phyloP scores from a whole-genome alignment of 805 yeast species.

The Saccharomycopsis synnaedendra region DNA sequence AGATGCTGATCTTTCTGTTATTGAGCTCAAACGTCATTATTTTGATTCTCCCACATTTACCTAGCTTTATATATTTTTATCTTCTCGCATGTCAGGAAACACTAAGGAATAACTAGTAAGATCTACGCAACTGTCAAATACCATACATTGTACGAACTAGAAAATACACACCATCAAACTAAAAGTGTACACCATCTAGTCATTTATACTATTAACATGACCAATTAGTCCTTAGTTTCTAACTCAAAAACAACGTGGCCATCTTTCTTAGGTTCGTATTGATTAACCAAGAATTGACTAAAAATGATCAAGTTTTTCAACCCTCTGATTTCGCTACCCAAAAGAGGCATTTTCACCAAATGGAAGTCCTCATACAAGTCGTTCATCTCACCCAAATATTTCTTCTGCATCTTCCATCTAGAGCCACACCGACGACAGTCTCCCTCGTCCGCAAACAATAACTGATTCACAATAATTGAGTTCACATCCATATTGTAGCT shows the following conservation, averaged over 20 bases:
- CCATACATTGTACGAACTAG: too few relatives aligned
- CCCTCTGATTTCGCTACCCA: conserved; percentile 94
- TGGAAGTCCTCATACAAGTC: conserved; percentile 97
- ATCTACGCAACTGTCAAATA: too few relatives aligned
- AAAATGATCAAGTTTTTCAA: conserved; percentile 73
- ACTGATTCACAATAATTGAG: conserved; percentile 90
- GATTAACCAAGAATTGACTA: conserved; percentile 67
- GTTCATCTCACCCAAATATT: conserved; percentile 88
- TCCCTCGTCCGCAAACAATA: conserved; percentile 73
- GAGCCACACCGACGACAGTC: conserved; percentile 83
- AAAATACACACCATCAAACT: too few relatives aligned
- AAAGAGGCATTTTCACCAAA: conserved; percentile 87
- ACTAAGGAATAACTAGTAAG: too few relatives aligned
- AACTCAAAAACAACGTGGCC: conserved; percentile 25
- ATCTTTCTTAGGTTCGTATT: conserved; percentile 62
- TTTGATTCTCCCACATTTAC: too few relatives aligned
- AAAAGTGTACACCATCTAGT: too few relatives aligned
- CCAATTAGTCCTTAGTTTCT: conserved; percentile 18
- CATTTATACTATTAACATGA: too few relatives aligned
- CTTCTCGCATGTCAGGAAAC: too few relatives aligned
- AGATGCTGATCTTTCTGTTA: too few relatives aligned
- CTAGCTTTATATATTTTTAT: too few relatives aligned
- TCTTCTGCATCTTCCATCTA: conserved; percentile 92
- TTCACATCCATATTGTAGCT: conserved; percentile 94
- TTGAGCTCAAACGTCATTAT: too few relatives aligned